Base-by-base conservation (phyloP, 257 asterid genomes). In the Ehretia macrophylla region DNA sequence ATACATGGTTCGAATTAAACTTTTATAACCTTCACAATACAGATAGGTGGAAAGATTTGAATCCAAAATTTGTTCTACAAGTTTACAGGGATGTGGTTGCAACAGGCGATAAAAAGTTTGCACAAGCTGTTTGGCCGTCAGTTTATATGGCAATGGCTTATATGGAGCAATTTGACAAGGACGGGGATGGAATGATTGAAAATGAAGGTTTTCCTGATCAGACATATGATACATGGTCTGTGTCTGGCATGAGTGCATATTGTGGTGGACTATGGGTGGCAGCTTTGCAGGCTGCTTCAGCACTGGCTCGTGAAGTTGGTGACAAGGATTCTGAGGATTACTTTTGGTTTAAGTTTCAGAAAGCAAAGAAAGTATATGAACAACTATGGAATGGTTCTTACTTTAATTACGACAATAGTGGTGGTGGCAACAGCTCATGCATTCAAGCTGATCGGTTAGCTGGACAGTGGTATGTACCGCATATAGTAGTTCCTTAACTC, bases 201-300 rank as follows among this genome's bases (percentile, higher is more conserved):
- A 93, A 93, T 49, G 97, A 89, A 57, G 94, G 96, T 16, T 85
- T 85, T 64, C 96, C 96, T 8, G 99, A 93, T 49, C 99, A 93
- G 80, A 93, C 99, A 0, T 93, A 93, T 53, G 99, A 93, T 73
- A 84, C 88, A 35, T 93, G 99, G 99, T 80, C 92, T 37, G 96
- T 85, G 9, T 63, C 82, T 51, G 99, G 99, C 37, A 90, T 89
- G 66, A 93, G 99, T 80, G 99, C 97, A 4, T 93, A 93, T 55
- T 80, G 92, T 79, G 99, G 99, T 22, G 99, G 99, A 51, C 77
- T 93, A n/a, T 93, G 96, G 97, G 96, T 89, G 58, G 97, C 99
- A 5, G 99, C 97, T n/a, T 67, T 93, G 74, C 96, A 93, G 75
- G 97, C 97, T 63, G 72, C 97, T 55, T 89, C 97, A 35, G 95